phyloP scores from a whole-genome alignment of 1,284 basidiomycete species.

The Ceratobasidium sp. region DNA sequence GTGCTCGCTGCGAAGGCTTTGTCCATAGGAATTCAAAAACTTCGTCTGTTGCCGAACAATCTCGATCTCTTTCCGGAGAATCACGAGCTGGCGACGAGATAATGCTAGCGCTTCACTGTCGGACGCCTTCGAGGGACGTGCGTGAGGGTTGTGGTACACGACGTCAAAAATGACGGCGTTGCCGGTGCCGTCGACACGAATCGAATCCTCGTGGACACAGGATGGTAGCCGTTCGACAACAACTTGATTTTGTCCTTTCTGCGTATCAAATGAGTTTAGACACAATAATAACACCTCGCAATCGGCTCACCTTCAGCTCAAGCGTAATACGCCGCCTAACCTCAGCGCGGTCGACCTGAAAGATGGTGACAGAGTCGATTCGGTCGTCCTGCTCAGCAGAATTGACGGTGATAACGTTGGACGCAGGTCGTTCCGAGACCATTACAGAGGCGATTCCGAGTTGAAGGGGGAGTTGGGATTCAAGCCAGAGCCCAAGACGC shows the following conservation, averaged over 20 bases:
- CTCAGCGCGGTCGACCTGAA: constrained; percentile 34
- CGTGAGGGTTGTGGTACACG: constrained; percentile 48
- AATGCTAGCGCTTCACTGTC: constrained; percentile 38
- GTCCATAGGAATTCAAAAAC: constrained; percentile 48
- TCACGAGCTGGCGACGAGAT: constrained; percentile 33
- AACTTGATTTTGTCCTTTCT: constrained; percentile 52
- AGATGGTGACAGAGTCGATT: constrained; percentile 35
- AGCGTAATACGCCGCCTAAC: constrained; percentile 29
- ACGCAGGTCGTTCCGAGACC: constrained; percentile 4
- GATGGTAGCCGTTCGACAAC: constrained; percentile 51
- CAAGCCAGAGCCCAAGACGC: neutral
- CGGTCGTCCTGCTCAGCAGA: constrained; percentile 32
- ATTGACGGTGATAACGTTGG: constrained; percentile 32
- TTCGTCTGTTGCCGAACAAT: constrained; percentile 44
- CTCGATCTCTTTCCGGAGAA: constrained; percentile 41
- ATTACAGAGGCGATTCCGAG: constrained; percentile 3
- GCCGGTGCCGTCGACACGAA: constrained; percentile 54
- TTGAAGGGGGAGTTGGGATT: neutral
- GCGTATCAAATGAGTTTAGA: neutral
- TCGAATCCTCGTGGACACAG: constrained; percentile 51
- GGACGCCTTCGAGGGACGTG: neutral
- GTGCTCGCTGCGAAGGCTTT: constrained; percentile 48
- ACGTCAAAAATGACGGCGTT: constrained; percentile 52
- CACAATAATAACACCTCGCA: neutral
- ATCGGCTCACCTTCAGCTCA: constrained; percentile 28